Evolutionary conservation across 202 grass and related monocot genomes (phyloP), one percentile per base, ranked within the genome.

Genomic region (Saccharum hybrid): DNA sequence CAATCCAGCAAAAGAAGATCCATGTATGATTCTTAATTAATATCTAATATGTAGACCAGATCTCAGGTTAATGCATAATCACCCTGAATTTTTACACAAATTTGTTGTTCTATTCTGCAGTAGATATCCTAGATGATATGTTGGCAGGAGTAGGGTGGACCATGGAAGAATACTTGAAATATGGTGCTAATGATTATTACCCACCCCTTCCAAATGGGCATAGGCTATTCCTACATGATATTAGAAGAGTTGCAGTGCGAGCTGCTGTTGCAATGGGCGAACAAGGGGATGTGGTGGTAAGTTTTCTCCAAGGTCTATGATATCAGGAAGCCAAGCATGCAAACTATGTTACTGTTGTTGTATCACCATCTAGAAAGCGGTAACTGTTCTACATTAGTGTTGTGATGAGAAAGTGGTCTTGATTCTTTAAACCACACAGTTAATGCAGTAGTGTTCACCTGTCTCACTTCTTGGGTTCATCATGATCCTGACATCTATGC

Each of bases 41-140:
- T 70, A 72, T 76, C 45, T 81, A 28, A 71, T 49, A 78, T 86
- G 68, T 63, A 43, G 43, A 65, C 62, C 31, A 62, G 33, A 21
- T 8, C 21, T 82, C 4, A 68, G 45, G 5, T 68, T 15, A 63
- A 79, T 26, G 43, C 33, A 79, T 60, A 16, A 46, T 3, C 31
- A 21, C 31, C 34, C 67, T 84, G 72, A 85, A 79, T 18, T 79
- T 78, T 60, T 74, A 72, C 39, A 85, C 60, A 68, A 59, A 77
- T 72, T 72, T 62, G 10, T 45, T 83, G 41, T 77, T 88, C 59
- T 80, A 30, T 62, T 76, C 64, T 89, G 63, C 83, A 98, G 92
- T 95, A 91, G 92, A 98, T 81, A 98, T 98, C 85, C 86, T 98
- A 63, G 96, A 98, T 86, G 96, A 98, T 81, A 98, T 98, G 96